A percentile compares a stretch with the other conserved stretches of the same genome.
Conservation (phyloP, 2,329 filamentous ascomycete species). For the Rhynchosporium graminicola region DNA sequence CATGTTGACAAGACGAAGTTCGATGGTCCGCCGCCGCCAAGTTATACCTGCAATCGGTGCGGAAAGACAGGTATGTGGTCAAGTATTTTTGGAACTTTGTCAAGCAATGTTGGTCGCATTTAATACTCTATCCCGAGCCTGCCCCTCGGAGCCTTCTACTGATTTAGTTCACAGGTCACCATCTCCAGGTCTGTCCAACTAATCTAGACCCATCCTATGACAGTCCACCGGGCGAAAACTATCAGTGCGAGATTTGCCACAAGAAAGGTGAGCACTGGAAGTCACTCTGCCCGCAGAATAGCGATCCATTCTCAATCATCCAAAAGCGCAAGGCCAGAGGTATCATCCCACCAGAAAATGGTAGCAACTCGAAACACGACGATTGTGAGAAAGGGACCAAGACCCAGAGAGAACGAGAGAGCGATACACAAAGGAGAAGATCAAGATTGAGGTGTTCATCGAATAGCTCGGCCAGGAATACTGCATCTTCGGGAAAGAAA, state of each 20-base stretch:
- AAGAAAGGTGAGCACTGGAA: conserved; percentile 42
- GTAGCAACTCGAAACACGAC: background rate
- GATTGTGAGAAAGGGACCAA: background rate
- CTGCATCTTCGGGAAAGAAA: conserved; percentile 7
- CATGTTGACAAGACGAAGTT: conserved; percentile 10
- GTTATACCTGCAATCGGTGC: conserved; percentile 37
- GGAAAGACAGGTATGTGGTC: conserved; percentile 29
- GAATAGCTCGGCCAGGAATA: background rate
- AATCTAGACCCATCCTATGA: conserved; percentile 46
- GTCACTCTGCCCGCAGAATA: conserved; percentile 44
- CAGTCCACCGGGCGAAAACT: conserved; percentile 36
- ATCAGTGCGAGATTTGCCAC: conserved; percentile 43
- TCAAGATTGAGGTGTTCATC: background rate
- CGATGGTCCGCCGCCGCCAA: conserved; percentile 22
- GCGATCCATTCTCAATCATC: conserved; percentile 39
- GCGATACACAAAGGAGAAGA: conserved; percentile 3
- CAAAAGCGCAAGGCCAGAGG: conserved; percentile 38
- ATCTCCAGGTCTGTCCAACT: conserved; percentile 45
- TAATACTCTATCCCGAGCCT: background rate
- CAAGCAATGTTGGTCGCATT: background rate
- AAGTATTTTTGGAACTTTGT: background rate
- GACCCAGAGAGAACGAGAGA: background rate
- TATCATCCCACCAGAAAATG: conserved; percentile 13
- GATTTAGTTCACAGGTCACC: conserved; percentile 42
- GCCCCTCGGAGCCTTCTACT: background rate